Evolutionary conservation across 441 rosid genomes (phyloP), one percentile per base, ranked within the genome.

Genomic region (Biscutella auriculata): DNA sequence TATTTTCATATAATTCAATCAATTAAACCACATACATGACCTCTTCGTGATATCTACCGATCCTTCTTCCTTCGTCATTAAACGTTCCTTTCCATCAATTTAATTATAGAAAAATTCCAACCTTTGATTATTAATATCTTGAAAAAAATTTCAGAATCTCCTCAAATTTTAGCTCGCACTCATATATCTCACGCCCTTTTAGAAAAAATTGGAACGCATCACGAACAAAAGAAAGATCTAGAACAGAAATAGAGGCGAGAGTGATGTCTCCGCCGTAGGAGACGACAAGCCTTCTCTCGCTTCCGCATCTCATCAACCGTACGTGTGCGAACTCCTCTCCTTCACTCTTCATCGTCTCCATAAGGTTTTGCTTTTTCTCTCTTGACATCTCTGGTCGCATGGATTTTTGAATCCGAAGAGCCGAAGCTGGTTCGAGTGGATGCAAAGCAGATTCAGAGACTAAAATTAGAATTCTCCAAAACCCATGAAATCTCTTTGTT

Each of bases 301-400:
- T 66, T 78, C 95, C 66, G 80, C 73, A 52, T 72, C 95, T 52
- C 92, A 87, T 66, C 95, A 87, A 67, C 90, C 95, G 28, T 93
- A 88, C 65, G 85, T 88, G 15, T 88, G 95, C 34, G 95, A 88
- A 79, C 95, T 88, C 57, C 95, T 93, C 66, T 93, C 95, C 23
- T 93, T 93, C 83, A 88, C 97, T 72, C 97, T 88, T 67, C 97
- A 88, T 75, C 92, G 95, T 52, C 95, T 88, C 56, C 98, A 87
- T 80, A 88, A 93, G 84, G 97, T 86, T 56, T 52, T 27, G 12
- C 14, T 8, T 16, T 37, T 29, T 42, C 21, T 16, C n/a, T 63
- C 30, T 53, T 57, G 17, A 12, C 9, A 36, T 67, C 50, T 56
- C 14, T 44, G 46, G 9, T 26, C 45, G 19, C 25, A 32, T 62